phyloP scores from a whole-genome alignment of 495 filamentous ascomycete species.

The Clavariopsis aquatica region DNA sequence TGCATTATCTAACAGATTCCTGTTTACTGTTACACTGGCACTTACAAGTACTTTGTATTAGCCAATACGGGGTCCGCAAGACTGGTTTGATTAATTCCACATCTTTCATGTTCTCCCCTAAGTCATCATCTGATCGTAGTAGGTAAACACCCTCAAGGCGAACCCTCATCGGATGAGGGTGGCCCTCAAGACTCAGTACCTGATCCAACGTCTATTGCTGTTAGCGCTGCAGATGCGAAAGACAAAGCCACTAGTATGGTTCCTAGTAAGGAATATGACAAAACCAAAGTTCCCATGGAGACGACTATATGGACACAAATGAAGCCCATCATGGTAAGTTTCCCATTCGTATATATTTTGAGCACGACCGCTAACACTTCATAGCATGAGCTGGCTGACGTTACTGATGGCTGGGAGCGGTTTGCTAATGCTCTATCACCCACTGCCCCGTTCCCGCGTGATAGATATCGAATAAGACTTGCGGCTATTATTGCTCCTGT shows the following conservation, averaged over 20 bases:
- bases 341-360: no score
- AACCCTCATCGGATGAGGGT: conserved; percentile 39
- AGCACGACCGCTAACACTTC: no score
- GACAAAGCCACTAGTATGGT: conserved; percentile 51
- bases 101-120: not conserved
- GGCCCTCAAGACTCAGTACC: conserved; percentile 50
- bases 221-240: conserved; percentile 60
- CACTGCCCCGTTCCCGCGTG: conserved; percentile 70
- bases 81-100: no score
- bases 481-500: conserved; percentile 61
- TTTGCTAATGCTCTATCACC: conserved; percentile 76
- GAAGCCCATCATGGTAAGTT: conserved; percentile 74
- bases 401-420: conserved; percentile 77
- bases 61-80: no score
- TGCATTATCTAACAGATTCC: no score
- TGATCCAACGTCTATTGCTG: conserved; percentile 61
- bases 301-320: conserved; percentile 75
- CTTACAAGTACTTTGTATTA: no score
- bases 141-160: conserved; percentile 59
- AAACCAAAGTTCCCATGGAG: conserved; percentile 82
- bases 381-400: conserved; percentile 71
- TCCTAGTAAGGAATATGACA: conserved; percentile 61
- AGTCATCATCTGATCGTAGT: not conserved
- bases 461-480: conserved; percentile 63
- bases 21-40: no score